Evolutionary conservation across 2,329 filamentous ascomycete genomes (phyloP), one percentile per base, ranked within the genome.

Genomic region (Neocucurbitaria cava): DNA sequence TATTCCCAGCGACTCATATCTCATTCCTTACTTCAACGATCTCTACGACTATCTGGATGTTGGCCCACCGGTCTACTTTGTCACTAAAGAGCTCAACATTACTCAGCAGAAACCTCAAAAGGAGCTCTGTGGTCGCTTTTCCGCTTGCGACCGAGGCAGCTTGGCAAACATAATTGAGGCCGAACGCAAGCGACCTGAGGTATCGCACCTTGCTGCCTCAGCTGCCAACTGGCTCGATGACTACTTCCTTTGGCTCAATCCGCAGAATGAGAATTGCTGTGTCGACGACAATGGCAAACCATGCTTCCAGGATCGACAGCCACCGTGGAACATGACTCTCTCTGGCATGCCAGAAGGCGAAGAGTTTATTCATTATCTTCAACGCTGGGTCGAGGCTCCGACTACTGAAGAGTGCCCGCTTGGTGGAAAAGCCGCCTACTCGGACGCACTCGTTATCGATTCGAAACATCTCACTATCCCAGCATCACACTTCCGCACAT

Each of bases 151-250:
- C 60, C 82, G 88, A 33, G 85, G 89, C 55, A 97, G 93, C 0
- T 81, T 99, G 3, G 87, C 92, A 35, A 97, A 96, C 69, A 88
- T 96, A 1, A 82, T 99, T 4, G 96, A 99, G 73, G 91, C 95
- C 64, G 96, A 99, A 78, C 87, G 95, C 10, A 98, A 97, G 78
- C 87, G 95, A 33, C 85, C 92, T 0, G 86, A 96, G 6, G 82
- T 94, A 1, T 97, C 92, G 1, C 98, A 92, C 74, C 91, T 99
- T 62, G 85, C 92, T 6, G 88, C 93, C 9, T 90, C 92, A 0
- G 88, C 94, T 0, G 95, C 96, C 3, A 97, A 90, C 74, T 99
- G 95, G 95, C 85, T 99, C 17, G 95, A 99, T 62, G 95, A 99
- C 72, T 98, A 92, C 78, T 92, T 98, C 77, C 84, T 91, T 55